Evolutionary conservation across 2,329 filamentous ascomycete genomes (phyloP).

Genomic region (Fonsecaea erecta): DNA sequence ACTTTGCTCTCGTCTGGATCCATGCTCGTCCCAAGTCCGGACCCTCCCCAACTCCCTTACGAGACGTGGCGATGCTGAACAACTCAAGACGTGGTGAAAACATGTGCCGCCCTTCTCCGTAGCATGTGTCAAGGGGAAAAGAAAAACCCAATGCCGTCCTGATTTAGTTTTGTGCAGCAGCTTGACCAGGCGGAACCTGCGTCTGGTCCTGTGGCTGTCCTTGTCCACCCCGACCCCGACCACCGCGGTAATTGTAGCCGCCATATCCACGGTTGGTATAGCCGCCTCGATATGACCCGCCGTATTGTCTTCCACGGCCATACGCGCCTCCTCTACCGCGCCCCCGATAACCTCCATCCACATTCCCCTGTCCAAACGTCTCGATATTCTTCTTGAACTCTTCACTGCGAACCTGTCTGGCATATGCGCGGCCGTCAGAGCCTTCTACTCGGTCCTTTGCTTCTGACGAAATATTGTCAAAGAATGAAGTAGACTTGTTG

Average conservation of each 20-base stretch:
- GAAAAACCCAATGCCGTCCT: not conserved
- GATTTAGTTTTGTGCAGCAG: conserved; percentile 22
- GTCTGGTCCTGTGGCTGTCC: conserved; percentile 16
- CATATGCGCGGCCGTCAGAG: conserved; percentile 68
- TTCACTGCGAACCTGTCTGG: conserved; percentile 86
- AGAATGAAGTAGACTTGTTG: conserved; percentile 89
- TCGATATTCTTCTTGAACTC: conserved; percentile 96
- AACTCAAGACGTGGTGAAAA: conserved; percentile 8
- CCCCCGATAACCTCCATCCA: conserved; percentile 82
- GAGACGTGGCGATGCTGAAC: not conserved
- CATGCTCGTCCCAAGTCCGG: not conserved
- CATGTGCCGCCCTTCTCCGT: conserved; percentile 5
- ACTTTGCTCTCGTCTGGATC: not conserved
- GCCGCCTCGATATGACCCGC: conserved; percentile 53
- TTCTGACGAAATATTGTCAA: conserved; percentile 97
- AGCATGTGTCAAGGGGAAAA: not conserved
- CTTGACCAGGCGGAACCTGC: conserved; percentile 14
- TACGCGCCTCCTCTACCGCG: conserved; percentile 74
- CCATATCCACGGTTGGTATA: conserved; percentile 41
- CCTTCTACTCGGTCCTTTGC: conserved; percentile 83
- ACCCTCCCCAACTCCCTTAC: not conserved
- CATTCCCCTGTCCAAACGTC: conserved; percentile 95
- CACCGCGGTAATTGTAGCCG: conserved; percentile 27
- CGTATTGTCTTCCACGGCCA: conserved; percentile 57
- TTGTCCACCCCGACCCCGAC: conserved; percentile 34